Conservation (phyloP, 352 stramenopile genomes). For the Phytophthora quininea region DNA sequence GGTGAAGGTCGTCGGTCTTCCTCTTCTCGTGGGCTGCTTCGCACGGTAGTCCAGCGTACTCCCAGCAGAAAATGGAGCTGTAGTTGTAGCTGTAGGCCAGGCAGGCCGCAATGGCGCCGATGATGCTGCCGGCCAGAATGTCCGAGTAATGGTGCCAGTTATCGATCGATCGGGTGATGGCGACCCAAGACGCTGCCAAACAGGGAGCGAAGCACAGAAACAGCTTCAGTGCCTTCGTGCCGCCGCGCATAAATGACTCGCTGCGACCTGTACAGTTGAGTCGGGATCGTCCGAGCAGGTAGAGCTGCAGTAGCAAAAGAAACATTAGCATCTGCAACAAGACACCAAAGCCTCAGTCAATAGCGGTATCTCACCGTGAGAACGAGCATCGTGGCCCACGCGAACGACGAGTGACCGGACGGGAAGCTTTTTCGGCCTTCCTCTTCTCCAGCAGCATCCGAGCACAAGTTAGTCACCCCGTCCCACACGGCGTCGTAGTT, state of each 20-base stretch:
- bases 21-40: slow-evolving; percentile 51
- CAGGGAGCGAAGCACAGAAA: slow-evolving; percentile 68
- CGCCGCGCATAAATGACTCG: slow-evolving; percentile 47
- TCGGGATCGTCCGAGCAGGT: slow-evolving; percentile 69
- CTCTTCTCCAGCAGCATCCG: slow-evolving; percentile 42
- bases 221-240: slow-evolving; percentile 61
- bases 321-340: slow-evolving; percentile 6
- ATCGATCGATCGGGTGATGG: slow-evolving; percentile 76
- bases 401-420: slow-evolving; percentile 64
- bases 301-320: slow-evolving; percentile 42
- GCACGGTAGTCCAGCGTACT: slow-evolving; percentile 57
- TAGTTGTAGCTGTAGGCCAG: slow-evolving; percentile 77
- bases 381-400: slow-evolving; percentile 61
- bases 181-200: slow-evolving; percentile 67
- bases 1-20: not conserved
- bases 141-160: slow-evolving; percentile 88
- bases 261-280: slow-evolving; percentile 60
- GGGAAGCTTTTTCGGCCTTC: slow-evolving; percentile 71
- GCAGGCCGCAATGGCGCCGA: slow-evolving; percentile 46
- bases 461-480: slow-evolving; percentile 63
- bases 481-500: slow-evolving; percentile 59
- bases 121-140: slow-evolving; percentile 72
- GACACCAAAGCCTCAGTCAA: not conserved
- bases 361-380: slow-evolving; percentile 42
- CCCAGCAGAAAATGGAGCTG: slow-evolving; percentile 57